Evolutionary conservation across 2,329 filamentous ascomycete species (phyloP).

Genomic region (Gyromitra esculenta): DNA sequence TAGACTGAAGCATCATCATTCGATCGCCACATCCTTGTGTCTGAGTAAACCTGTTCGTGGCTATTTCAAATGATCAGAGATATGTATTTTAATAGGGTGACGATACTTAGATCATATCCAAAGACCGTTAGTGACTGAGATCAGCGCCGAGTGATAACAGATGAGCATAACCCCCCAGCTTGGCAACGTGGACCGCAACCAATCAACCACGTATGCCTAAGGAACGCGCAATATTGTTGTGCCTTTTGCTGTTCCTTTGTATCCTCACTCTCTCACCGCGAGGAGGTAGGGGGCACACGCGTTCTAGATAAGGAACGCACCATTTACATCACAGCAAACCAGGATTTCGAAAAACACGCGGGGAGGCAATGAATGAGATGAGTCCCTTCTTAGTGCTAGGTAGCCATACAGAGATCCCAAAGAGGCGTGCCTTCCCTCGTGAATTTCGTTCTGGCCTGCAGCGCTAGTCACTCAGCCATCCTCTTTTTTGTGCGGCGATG

Average conservation of each 20-base stretch:
- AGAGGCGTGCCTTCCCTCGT: constrained; percentile 14
- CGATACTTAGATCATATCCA: constrained; percentile 20
- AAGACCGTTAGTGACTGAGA: constrained; percentile 41
- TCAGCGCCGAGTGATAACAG: constrained; percentile 45
- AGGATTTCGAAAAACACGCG: constrained; percentile 22
- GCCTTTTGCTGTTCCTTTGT: constrained; percentile 20
- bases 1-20: constrained; percentile 23
- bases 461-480: constrained; percentile 44
- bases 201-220: constrained; percentile 44
- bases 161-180: constrained; percentile 43
- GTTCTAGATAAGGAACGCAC: constrained; percentile 30
- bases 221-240: constrained; percentile 22
- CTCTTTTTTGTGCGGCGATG: constrained; percentile 23
- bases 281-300: constrained; percentile 44
- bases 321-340: constrained; percentile 36
- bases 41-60: constrained; percentile 24
- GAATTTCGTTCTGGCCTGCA: constrained; percentile 46
- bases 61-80: constrained; percentile 5
- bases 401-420: constrained; percentile 28
- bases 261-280: constrained; percentile 31
- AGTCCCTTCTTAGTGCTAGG: constrained; percentile 14
- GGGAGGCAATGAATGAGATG: constrained; percentile 34
- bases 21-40: constrained; percentile 4
- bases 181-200: constrained; percentile 39
- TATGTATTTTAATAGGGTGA: constrained; percentile 19